Evolutionary conservation across 768 basidiomycete genomes (phyloP), one percentile per base, ranked within the genome.

Genomic region (Hebeloma cylindrosporum): DNA sequence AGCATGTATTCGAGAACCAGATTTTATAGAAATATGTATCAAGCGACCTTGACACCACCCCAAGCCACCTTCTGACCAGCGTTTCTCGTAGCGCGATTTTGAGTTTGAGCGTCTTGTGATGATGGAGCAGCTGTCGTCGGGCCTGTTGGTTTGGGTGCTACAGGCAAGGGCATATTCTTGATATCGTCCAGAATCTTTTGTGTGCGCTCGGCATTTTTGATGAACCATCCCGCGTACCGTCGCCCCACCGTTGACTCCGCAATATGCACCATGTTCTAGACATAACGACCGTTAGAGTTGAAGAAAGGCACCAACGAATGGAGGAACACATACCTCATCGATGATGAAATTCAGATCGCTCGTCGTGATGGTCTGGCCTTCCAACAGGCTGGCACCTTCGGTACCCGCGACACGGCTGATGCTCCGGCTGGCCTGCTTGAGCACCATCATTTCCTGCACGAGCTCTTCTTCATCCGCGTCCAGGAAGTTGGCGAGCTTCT

Each of bases 261-360:
- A 51, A 98, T 93, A 56, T 95, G 90, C 6, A 98, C 88, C 88
- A 94, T 94, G 62, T 93, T 91, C 94, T 97, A 54, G 17, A 28
- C 27, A 29, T 21, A 11, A 20, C 21, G 18, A 25, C 8, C 21
- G 46, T 37, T 48, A 20, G 17, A 23, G 40, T 38, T 25, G 7
- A 9, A 23, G 11, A 36, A 16, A 10, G 23, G 35, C 27, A 21
- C 16, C 9, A 28, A 20, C 11, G 7, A 32, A 22, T 1, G 28
- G 31, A 17, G 32, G 34, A 30, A 47, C 32, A 69, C 82, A 57
- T 54, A 93, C 94, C 72, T 93, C 88, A 50, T 93, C 84, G 56
- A 98, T 94, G 45, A 88, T 86, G 60, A 98, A 99, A 66, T 95
- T 94, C 58, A 98, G 66, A 68, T 98, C 95, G 66, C 90, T 93